A percentile compares a stretch with the other conserved stretches of the same genome.
These are phyloP conservation scores for Ophiostoma himal-ulmi DNA, from an alignment of 2,329 filamentous ascomycete species.

Conservation along the genomic window DNA sequence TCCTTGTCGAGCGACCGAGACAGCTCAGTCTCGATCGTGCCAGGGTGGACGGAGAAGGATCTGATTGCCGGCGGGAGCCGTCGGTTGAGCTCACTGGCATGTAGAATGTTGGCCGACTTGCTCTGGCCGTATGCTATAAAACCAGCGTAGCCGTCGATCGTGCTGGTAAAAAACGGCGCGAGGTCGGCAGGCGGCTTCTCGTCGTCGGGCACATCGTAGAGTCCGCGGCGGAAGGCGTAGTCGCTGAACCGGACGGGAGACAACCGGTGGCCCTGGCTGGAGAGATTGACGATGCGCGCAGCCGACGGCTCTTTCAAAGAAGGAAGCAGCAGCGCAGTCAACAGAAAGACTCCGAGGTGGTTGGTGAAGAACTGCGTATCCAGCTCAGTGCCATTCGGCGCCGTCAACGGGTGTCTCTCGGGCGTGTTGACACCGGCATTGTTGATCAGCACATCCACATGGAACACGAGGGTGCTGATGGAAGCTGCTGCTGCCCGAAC, in stretches of 20 bases:
- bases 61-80: slow-evolving; percentile 27
- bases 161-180: slow-evolving; percentile 15
- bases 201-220: slow-evolving; percentile 33
- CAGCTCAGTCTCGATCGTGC: slow-evolving; percentile 31
- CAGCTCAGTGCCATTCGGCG: slow-evolving; percentile 32
- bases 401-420: slow-evolving; percentile 32
- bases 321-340: not conserved
- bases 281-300: slow-evolving; percentile 40
- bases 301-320: not conserved
- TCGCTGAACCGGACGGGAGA: slow-evolving; percentile 40
- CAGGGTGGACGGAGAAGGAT: slow-evolving; percentile 37
- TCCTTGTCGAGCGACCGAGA: slow-evolving; percentile 29
- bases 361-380: slow-evolving; percentile 21
- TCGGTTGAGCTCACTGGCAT: slow-evolving; percentile 34
- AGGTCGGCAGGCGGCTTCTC: slow-evolving; percentile 24
- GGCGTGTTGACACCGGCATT: slow-evolving; percentile 37
- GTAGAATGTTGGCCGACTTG: slow-evolving; percentile 44
- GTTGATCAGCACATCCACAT: slow-evolving; percentile 37
- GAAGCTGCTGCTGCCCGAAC: not conserved
- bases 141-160: slow-evolving; percentile 28
- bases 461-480: not conserved
- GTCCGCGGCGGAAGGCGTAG: slow-evolving; percentile 36
- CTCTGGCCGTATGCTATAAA: slow-evolving; percentile 44
- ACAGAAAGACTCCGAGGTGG: not conserved
- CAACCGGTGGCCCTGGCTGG: slow-evolving; percentile 36